These are phyloP conservation scores for Plicaturopsis crispa DNA, from an alignment of 768 basidiomycete species.

Conservation along the genomic window DNA sequence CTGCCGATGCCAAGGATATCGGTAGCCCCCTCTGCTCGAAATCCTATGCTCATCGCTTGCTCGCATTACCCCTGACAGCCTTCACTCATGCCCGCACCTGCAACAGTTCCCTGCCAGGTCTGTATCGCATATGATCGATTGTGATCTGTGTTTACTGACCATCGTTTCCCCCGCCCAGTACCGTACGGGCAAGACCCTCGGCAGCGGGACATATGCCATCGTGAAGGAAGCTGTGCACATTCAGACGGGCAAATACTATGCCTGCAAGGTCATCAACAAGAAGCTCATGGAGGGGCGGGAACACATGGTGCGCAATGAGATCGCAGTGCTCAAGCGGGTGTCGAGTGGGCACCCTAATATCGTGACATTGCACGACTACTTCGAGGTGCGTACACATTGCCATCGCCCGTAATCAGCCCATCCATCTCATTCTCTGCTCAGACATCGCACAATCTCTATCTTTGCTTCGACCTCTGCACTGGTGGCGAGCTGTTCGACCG, in stretches of 20 bases:
- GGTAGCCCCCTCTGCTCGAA: too few relatives aligned
- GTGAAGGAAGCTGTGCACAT: conserved; percentile 95
- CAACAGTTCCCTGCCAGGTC: conserved; percentile 42
- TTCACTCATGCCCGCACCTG: too few relatives aligned
- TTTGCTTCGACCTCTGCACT: conserved; percentile 93
- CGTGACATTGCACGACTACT: conserved; percentile 93
- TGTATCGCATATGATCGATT: conserved; percentile 4
- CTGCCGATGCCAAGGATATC: too few relatives aligned
- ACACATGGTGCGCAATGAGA: conserved; percentile 99
- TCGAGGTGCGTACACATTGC: conserved; percentile 53
- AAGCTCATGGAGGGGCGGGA: conserved; percentile 97
- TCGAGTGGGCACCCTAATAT: conserved; percentile 88
- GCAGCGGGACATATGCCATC: conserved; percentile 91
- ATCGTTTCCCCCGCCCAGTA: conserved; percentile 39
- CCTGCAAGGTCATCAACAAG: conserved; percentile 99
- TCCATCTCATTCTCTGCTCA: conserved; percentile 17
- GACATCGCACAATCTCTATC: conserved; percentile 91
- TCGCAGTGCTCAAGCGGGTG: conserved; percentile 87
- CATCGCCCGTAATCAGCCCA: background rate
- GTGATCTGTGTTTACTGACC: conserved; percentile 2
- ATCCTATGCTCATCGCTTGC: too few relatives aligned
- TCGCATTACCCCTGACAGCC: too few relatives aligned
- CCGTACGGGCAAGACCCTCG: conserved; percentile 81
- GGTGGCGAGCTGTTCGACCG: conserved; percentile 99
- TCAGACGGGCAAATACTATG: conserved; percentile 89